Base-by-base conservation (phyloP, 305 asterid species). In the Fraxinus greggii region DNA sequence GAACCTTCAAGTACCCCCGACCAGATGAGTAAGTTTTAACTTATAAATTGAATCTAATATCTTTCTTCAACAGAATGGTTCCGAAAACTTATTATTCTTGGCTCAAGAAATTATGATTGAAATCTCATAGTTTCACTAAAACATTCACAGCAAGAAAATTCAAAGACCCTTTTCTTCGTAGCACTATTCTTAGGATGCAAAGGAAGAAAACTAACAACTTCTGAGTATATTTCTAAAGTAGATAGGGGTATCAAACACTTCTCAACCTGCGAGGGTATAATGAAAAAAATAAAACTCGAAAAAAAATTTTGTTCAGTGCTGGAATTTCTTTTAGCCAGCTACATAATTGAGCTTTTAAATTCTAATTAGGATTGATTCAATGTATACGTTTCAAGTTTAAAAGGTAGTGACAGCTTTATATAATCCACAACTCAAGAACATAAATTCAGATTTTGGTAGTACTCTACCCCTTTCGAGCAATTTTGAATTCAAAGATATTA, bases 191-290 rank as follows among this genome's bases (percentile, higher is more conserved):
- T 4, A 28, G 17, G 74, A 81, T 38, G 42, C 65, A 77, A 48
- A 32, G 70, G 63, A 79, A 61, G 82, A 78, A 73, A 54, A 83
- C 63, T 35, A 36, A 38, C n/a, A 29, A 75, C 45, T 75, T 67
- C 72, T 70, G 40, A 69, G 76, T 31, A 29, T 38, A 7, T 40
- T 54, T 7, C 3, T 42, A 79, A 63, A 78, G 69, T 24, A 75
- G 83, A 75, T 63, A 2, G 21, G 72, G 72, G 19, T 28, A 28
- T 28, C 21, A 28, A 67, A 26, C 74, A 29, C 74, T 15, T 67
- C 74, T 28, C 36, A 29, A 67, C 35, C 65, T 4, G 42, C 28
- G 15, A 38, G 23, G 69, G 82, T 28, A 45, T 38, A 69, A 79
- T 65, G 26, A 40, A 17, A 29, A 65, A 12, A 51, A 72, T 45